A percentile compares a stretch with the other conserved stretches of the same genome.
These are phyloP conservation scores for Sordariomycetes sp. DNA, from an alignment of 2,329 filamentous ascomycete genomes.

Conservation along the genomic window DNA sequence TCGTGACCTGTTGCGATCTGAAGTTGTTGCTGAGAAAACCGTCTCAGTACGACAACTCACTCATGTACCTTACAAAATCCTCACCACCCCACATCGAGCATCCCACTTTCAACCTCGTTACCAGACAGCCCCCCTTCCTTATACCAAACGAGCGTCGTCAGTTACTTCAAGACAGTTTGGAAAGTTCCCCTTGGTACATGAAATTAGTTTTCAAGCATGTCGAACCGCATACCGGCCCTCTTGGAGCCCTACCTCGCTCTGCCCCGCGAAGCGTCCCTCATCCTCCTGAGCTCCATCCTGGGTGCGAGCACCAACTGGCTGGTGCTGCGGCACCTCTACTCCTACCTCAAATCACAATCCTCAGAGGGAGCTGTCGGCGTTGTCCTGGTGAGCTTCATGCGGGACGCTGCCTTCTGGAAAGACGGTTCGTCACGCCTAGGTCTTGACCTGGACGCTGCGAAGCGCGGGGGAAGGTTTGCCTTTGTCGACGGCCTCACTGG, in stretches of 20 bases:
- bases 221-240: constrained; percentile 50
- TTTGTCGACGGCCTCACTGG: constrained; percentile 69
- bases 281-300: constrained; percentile 60
- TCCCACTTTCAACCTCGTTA: too few species aligned
- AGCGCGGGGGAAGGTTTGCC: constrained; percentile 49
- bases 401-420: constrained; percentile 73
- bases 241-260: constrained; percentile 55
- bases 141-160: too few species aligned
- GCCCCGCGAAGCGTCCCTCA: constrained; percentile 48
- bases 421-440: constrained; percentile 45
- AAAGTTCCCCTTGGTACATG: constrained; percentile 84
- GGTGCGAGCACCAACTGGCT: constrained; percentile 60
- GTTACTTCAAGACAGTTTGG: constrained; percentile 75
- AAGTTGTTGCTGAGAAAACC: too few species aligned
- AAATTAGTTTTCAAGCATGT: constrained; percentile 40
- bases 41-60: too few species aligned
- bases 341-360: constrained; percentile 22
- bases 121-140: background rate
- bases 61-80: too few species aligned
- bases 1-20: too few species aligned
- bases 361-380: constrained; percentile 33
- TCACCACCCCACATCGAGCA: too few species aligned
- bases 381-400: constrained; percentile 74
- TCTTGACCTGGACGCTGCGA: constrained; percentile 57
- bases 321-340: constrained; percentile 44